Evolutionary conservation across 2,329 filamentous ascomycete genomes (phyloP).

Genomic region (Sphaerostilbella broomeana): DNA sequence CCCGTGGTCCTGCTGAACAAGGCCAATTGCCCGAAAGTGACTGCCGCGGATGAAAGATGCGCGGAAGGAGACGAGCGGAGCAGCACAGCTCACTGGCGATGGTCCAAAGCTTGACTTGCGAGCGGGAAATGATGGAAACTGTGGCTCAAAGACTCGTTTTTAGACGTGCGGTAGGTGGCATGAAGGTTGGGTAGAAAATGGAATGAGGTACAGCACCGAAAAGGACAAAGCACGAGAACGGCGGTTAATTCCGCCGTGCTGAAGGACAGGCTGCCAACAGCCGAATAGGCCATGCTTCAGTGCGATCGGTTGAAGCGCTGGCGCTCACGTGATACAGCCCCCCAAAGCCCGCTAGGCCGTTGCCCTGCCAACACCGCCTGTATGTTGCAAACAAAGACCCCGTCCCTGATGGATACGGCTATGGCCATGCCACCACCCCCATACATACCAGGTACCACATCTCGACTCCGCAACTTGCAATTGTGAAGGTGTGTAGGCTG

Average conservation of each 20-base stretch:
- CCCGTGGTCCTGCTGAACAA: constrained; percentile 11
- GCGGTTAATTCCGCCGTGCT: constrained; percentile 24
- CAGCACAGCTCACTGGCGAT: constrained; percentile 19
- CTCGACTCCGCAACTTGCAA: constrained; percentile 5
- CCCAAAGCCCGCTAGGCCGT: background rate
- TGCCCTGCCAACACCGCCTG: constrained; percentile 16
- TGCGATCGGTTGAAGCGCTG: constrained; percentile 4
- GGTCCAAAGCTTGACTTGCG: constrained; percentile 7
- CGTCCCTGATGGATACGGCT: background rate
- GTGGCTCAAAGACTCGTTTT: constrained; percentile 25
- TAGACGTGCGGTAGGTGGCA: constrained; percentile 22
- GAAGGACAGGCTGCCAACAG: constrained; percentile 12
- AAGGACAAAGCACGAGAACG: constrained; percentile 23
- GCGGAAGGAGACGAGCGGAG: constrained; percentile 11
- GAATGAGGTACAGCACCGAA: constrained; percentile 24
- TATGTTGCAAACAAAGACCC: constrained; percentile 6
- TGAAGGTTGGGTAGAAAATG: constrained; percentile 26
- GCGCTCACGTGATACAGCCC: constrained; percentile 9
- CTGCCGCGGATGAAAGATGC: constrained; percentile 2
- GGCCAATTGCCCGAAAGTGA: constrained; percentile 12
- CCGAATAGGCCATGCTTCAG: too few species aligned
- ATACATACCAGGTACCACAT: constrained; percentile 2
- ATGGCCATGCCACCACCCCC: background rate
- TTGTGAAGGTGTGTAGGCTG: constrained; percentile 3
- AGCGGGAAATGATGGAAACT: constrained; percentile 19